phyloP scores from a whole-genome alignment of 208 protist species.

The Acanthamoeba royreba region DNA sequence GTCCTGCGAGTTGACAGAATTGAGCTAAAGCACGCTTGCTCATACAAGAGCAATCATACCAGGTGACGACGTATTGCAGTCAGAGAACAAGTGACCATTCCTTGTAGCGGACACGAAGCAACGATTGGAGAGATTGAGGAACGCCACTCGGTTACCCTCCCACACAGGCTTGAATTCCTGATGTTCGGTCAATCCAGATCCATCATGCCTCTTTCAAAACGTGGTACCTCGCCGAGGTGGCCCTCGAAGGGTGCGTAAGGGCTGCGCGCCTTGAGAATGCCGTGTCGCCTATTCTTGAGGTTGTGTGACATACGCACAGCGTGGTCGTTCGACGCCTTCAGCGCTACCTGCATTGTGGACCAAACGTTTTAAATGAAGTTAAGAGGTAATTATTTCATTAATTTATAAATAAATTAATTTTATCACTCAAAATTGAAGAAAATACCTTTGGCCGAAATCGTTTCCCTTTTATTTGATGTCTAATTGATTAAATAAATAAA shows the following conservation, averaged over 20 bases:
- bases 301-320: slow-evolving; percentile 21
- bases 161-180: not conserved
- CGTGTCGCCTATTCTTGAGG: not conserved
- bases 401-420: not conserved
- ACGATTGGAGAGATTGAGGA: not conserved
- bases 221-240: not conserved
- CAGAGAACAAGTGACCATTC: not conserved
- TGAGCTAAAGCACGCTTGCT: too few relatives aligned
- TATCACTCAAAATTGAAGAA: not conserved
- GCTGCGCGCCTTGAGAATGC: not conserved
- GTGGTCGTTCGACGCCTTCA: not conserved
- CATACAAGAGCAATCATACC: too few relatives aligned
- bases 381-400: not conserved
- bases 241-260: not conserved
- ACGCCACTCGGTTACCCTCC: not conserved
- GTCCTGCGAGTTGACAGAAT: too few relatives aligned
- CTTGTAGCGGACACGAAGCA: not conserved
- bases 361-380: too few relatives aligned
- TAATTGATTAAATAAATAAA: not conserved
- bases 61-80: not conserved
- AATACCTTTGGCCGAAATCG: too few relatives aligned
- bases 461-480: too few relatives aligned
- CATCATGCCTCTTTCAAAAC: not conserved
- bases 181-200: not conserved
- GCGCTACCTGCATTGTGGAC: not conserved